phyloP scores from a whole-genome alignment of 108 stramenopile genomes.

The Skeletonema marinoi region DNA sequence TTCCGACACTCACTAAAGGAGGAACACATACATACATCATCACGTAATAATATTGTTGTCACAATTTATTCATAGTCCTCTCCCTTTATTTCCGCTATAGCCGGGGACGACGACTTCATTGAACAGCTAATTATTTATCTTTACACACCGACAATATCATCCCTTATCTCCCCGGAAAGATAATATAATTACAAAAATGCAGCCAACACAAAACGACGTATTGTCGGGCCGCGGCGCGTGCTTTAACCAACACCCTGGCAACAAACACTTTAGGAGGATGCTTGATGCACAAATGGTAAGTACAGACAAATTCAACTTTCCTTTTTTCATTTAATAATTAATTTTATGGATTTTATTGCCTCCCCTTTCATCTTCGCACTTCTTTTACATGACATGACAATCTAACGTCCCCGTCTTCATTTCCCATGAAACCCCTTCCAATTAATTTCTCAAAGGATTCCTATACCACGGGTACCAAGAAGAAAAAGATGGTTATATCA shows the following conservation, averaged over 20 bases:
- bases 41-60: no score
- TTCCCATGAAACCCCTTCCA: background rate
- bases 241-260: background rate
- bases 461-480: constrained; percentile 63
- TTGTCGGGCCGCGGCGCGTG: background rate
- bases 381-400: background rate
- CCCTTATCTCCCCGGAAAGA: no score
- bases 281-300: background rate
- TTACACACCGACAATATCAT: no score
- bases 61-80: no score
- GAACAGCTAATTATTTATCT: no score
- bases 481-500: constrained; percentile 69
- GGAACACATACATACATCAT: no score
- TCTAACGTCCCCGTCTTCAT: background rate
- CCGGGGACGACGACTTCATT: no score
- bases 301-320: background rate
- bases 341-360: background rate
- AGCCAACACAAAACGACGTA: background rate
- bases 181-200: background rate
- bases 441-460: constrained; percentile 37
- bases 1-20: no score
- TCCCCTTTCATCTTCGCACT: background rate
- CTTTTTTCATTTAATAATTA: background rate
- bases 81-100: no score
- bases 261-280: background rate